Percentiles rank a stretch among this genome's conserved stretches.
phyloP scores from a whole-genome alignment of 73 alveolate genomes.

The Paramecium octaurelia region DNA sequence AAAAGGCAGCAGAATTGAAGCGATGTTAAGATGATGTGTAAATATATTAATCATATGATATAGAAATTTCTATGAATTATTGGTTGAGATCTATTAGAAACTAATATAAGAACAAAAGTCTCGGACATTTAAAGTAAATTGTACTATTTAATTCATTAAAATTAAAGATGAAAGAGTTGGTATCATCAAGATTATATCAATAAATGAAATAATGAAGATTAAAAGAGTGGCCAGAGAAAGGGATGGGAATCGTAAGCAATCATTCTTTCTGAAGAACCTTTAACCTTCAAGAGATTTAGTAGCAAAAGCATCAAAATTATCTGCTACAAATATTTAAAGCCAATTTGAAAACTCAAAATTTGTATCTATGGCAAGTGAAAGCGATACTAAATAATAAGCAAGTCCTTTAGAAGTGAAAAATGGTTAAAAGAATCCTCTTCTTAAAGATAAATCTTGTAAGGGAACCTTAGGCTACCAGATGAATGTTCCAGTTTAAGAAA shows the following conservation, averaged over 20 bases:
- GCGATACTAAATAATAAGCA: background rate
- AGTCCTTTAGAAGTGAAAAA: background rate
- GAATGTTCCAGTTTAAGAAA: background rate
- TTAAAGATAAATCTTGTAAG: background rate
- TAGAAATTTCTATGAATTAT: constrained; percentile 19
- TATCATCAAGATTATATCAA: background rate
- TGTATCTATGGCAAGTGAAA: constrained; percentile 21
- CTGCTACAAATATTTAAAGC: background rate
- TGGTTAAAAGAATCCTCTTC: background rate
- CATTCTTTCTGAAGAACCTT: background rate
- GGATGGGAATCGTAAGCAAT: background rate
- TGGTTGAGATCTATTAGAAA: constrained; percentile 18
- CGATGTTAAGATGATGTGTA: constrained; percentile 30
- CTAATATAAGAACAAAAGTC: background rate
- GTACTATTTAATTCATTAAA: background rate
- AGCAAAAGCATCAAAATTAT: background rate
- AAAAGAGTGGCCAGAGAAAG: background rate
- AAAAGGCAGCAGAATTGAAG: constrained; percentile 24
- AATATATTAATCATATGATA: background rate
- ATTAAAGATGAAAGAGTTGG: constrained; percentile 41
- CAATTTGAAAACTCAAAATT: background rate
- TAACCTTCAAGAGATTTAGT: background rate
- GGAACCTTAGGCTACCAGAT: background rate
- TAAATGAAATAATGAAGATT: background rate
- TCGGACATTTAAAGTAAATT: background rate